These are phyloP conservation scores for Amanita phalloides DNA, from an alignment of 768 basidiomycete genomes.

Conservation along the genomic window DNA sequence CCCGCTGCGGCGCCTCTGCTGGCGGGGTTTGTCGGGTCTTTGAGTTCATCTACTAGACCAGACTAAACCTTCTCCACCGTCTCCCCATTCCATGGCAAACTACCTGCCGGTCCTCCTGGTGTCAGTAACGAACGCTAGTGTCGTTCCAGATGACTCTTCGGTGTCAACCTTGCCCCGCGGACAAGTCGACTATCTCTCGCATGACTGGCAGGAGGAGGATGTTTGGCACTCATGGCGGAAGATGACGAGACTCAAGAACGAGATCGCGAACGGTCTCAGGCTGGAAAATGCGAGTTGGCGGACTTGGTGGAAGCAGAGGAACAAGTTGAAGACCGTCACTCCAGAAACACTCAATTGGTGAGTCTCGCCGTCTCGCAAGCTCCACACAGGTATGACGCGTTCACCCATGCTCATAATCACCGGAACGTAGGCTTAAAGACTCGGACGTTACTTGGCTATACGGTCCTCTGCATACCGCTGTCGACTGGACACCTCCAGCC, in stretches of 20 bases:
- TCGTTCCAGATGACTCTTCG: slow-evolving; percentile 62
- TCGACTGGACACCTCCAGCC: slow-evolving; percentile 67
- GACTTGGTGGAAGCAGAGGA: slow-evolving; percentile 99
- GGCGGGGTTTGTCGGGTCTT: slow-evolving; percentile 5
- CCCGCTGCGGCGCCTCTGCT: not conserved
- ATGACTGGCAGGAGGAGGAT: slow-evolving; percentile 97
- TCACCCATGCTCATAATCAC: slow-evolving; percentile 7
- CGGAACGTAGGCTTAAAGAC: slow-evolving; percentile 80
- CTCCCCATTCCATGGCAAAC: slow-evolving; percentile 37
- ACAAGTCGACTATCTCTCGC: slow-evolving; percentile 97
- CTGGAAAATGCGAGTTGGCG: slow-evolving; percentile 98
- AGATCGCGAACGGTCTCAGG: slow-evolving; percentile 88
- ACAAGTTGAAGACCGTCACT: slow-evolving; percentile 87
- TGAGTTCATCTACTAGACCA: not conserved
- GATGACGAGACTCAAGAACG: slow-evolving; percentile 98
- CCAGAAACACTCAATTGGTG: slow-evolving; percentile 99
- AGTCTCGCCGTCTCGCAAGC: slow-evolving; percentile 15
- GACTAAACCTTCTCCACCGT: not conserved
- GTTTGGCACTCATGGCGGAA: slow-evolving; percentile 98
- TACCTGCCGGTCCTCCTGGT: slow-evolving; percentile 63
- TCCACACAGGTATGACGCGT: slow-evolving; percentile 5
- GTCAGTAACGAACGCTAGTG: slow-evolving; percentile 40
- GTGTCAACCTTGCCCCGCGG: slow-evolving; percentile 79
- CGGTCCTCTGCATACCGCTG: slow-evolving; percentile 92
- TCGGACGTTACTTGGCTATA: slow-evolving; percentile 99